Conservation (phyloP, 1,284 basidiomycete genomes). For the Irpex sp. region DNA sequence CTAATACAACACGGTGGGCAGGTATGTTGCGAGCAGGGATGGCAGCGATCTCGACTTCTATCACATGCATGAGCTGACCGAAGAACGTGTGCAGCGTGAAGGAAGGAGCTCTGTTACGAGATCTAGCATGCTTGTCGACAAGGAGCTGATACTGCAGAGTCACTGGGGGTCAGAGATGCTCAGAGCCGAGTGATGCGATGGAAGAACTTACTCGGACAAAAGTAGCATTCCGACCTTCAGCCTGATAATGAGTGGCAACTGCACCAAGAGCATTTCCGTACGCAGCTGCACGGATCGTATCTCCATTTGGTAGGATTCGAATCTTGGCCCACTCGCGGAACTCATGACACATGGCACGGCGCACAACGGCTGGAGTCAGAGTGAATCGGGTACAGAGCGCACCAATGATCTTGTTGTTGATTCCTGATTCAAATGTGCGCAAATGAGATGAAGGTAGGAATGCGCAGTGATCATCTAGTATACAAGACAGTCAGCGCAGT, state of each 20-base stretch:
- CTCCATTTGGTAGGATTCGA: neutral
- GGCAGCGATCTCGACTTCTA: neutral
- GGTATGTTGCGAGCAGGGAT: neutral
- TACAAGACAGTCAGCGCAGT: neutral
- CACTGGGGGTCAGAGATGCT: neutral
- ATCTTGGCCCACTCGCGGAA: neutral
- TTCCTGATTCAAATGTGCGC: neutral
- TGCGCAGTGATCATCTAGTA: neutral
- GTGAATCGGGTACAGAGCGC: neutral
- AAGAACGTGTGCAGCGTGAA: neutral
- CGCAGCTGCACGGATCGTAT: neutral
- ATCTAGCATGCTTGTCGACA: neutral
- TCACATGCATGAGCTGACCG: neutral
- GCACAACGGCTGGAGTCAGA: neutral
- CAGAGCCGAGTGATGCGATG: neutral
- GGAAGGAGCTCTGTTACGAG: neutral
- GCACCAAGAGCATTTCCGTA: neutral
- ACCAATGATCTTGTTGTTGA: neutral
- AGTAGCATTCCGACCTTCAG: neutral
- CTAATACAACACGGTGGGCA: neutral
- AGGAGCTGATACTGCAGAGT: neutral
- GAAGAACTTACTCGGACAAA: neutral
- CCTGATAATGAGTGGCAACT: neutral
- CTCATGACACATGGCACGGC: neutral
- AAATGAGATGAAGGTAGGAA: neutral